Evolutionary conservation across 2,329 filamentous ascomycete genomes (phyloP).

Genomic region (Sclerotinia minor): DNA sequence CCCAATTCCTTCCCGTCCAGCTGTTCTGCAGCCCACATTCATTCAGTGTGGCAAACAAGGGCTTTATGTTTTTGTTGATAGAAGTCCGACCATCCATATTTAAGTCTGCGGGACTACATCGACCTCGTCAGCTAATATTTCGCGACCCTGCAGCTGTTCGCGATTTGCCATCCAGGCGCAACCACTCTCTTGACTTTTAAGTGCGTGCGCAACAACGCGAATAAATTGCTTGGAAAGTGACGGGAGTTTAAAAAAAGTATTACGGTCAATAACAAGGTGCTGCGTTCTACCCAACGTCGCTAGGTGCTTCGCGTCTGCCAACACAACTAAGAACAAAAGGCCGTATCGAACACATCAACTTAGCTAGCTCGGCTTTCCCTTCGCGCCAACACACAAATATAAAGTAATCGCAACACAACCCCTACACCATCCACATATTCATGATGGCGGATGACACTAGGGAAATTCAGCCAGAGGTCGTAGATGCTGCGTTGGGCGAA

Average conservation of each 20-base stretch:
- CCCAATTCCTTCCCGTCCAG: constrained; percentile 22
- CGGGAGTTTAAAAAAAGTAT: constrained; percentile 3
- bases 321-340: constrained; percentile 14
- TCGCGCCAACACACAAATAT: constrained; percentile 19
- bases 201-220: constrained; percentile 20
- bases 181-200: constrained; percentile 27
- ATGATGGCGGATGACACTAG: constrained; percentile 40
- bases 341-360: constrained; percentile 18
- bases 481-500: constrained; percentile 40
- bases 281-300: constrained; percentile 9
- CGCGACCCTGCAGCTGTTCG: constrained; percentile 24
- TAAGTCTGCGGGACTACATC: constrained; percentile 9
- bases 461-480: constrained; percentile 36
- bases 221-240: constrained; percentile 21
- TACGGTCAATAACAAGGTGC: constrained; percentile 6
- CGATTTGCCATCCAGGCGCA: constrained; percentile 28
- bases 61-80: constrained; percentile 35
- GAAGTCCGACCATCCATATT: background rate
- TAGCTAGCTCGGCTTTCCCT: constrained; percentile 18
- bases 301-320: constrained; percentile 16
- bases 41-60: constrained; percentile 30
- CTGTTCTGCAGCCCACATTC: constrained; percentile 26
- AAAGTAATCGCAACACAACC: constrained; percentile 19
- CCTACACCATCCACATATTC: constrained; percentile 13
- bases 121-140: constrained; percentile 25